Conservation (phyloP, 768 basidiomycete species). For the Xanthoconium purpureum region DNA sequence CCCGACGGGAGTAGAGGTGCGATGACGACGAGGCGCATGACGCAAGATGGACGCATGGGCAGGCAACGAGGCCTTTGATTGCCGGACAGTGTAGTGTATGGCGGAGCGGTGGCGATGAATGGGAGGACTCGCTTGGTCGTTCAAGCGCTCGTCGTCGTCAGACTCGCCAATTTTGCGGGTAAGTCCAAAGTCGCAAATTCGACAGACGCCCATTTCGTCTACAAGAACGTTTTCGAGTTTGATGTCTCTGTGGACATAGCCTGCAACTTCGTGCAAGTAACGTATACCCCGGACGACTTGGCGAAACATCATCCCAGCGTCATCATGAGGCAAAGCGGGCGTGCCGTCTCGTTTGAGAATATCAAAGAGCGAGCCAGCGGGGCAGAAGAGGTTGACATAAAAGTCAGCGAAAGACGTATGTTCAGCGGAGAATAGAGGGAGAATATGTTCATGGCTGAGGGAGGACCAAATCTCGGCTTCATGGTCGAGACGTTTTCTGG, state of each 20-base stretch:
- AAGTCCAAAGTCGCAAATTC: slow-evolving; percentile 84
- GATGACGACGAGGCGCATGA: slow-evolving; percentile 45
- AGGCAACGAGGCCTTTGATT: slow-evolving; percentile 19
- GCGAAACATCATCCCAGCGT: slow-evolving; percentile 80
- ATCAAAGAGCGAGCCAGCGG: slow-evolving; percentile 81
- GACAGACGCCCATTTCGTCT: slow-evolving; percentile 84
- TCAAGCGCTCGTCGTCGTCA: slow-evolving; percentile 34
- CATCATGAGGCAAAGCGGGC: slow-evolving; percentile 70
- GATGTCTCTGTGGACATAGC: slow-evolving; percentile 87
- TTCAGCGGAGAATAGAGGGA: slow-evolving; percentile 71
- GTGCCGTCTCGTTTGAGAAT: slow-evolving; percentile 70
- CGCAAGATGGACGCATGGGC: slow-evolving; percentile 21
- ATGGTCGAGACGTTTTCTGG: slow-evolving; percentile 58
- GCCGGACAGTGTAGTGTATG: slow-evolving; percentile 25
- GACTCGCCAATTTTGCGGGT: slow-evolving; percentile 58
- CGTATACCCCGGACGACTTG: slow-evolving; percentile 81
- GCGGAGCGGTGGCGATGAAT: slow-evolving; percentile 28
- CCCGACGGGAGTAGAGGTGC: slow-evolving; percentile 43
- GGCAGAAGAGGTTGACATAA: slow-evolving; percentile 81
- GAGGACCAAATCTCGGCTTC: slow-evolving; percentile 74
- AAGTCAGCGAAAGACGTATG: slow-evolving; percentile 65
- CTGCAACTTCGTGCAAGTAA: slow-evolving; percentile 76
- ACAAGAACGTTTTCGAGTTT: slow-evolving; percentile 97
- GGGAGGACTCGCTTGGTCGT: slow-evolving; percentile 3
- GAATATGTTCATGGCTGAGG: slow-evolving; percentile 80